These are phyloP conservation scores for Larix kaempferi DNA, from an alignment of 75 land plant species.

Conservation along the genomic window DNA sequence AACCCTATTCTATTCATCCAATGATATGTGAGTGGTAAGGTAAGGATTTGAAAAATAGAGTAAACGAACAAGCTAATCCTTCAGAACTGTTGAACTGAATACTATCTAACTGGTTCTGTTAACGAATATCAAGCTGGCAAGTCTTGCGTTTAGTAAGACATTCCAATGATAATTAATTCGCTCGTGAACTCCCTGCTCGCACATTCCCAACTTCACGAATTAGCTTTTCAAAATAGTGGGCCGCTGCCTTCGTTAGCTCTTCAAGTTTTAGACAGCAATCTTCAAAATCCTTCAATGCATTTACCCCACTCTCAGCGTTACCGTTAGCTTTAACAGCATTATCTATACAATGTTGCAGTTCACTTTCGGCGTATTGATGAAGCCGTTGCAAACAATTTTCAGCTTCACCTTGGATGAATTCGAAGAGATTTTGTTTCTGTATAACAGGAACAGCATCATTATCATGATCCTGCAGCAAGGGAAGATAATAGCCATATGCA, in stretches of 20 bases:
- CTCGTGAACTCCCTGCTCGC: no score
- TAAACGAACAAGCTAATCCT: no score
- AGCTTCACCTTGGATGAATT: slow-evolving; percentile 25
- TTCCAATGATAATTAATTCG: no score
- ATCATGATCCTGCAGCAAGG: not conserved
- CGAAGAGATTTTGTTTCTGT: slow-evolving; percentile 18
- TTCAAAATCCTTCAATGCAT: not conserved
- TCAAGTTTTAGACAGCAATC: slow-evolving; percentile 18
- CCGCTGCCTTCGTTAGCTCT: slow-evolving; percentile 25
- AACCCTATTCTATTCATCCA: no score
- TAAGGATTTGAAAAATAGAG: no score
- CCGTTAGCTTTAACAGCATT: not conserved
- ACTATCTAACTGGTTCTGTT: no score
- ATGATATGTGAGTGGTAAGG: no score
- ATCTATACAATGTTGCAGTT: slow-evolving; percentile 8
- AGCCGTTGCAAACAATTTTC: slow-evolving; percentile 18
- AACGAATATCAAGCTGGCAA: no score
- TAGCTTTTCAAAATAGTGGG: slow-evolving; percentile 35
- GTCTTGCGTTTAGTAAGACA: no score
- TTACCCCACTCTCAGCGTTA: no score
- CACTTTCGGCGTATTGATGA: slow-evolving; percentile 27
- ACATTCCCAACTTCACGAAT: slow-evolving; percentile 35
- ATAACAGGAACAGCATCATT: not conserved
- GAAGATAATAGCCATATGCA: slow-evolving; percentile 28
- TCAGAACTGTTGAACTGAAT: no score